Evolutionary conservation across 2,329 filamentous ascomycete species (phyloP).

Genomic region (Colletotrichum sp.): DNA sequence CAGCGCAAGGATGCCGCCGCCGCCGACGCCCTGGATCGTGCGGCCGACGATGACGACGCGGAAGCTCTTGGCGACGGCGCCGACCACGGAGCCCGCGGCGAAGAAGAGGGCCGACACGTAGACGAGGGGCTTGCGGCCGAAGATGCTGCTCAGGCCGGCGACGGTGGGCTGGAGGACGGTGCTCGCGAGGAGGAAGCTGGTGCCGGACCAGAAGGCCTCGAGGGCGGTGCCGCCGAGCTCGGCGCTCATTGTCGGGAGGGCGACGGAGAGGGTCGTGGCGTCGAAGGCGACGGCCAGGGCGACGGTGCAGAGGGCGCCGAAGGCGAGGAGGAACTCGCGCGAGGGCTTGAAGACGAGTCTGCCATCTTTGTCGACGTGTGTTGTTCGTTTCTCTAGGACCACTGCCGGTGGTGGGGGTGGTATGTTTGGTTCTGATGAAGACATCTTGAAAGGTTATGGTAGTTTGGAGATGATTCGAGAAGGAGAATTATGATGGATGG

Average conservation of each 20-base stretch:
- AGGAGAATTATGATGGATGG: background rate
- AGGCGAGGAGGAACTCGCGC: constrained; percentile 48
- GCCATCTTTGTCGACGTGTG: constrained; percentile 7
- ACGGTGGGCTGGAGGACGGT: constrained; percentile 61
- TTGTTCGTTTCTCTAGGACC: background rate
- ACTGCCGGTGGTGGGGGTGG: background rate
- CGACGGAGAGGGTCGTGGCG: constrained; percentile 64
- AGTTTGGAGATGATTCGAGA: background rate
- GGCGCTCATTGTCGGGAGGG: constrained; percentile 56
- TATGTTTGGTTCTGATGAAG: background rate
- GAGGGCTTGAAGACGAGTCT: constrained; percentile 33
- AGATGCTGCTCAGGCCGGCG: constrained; percentile 38
- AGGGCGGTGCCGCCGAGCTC: constrained; percentile 58
- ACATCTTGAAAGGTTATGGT: background rate
- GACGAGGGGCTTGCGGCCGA: constrained; percentile 36
- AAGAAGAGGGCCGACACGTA: constrained; percentile 35
- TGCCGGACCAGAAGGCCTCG: constrained; percentile 74
- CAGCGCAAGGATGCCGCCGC: constrained; percentile 52
- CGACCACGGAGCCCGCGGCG: constrained; percentile 42
- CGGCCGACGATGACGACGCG: constrained; percentile 49
- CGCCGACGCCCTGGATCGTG: constrained; percentile 54
- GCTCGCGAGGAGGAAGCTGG: constrained; percentile 70
- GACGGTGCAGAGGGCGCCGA: constrained; percentile 56
- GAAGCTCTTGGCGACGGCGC: constrained; percentile 34
- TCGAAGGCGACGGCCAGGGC: constrained; percentile 68